A percentile compares a stretch with the other conserved stretches of the same genome.
These are phyloP conservation scores for Oemleria cerasiformis DNA, from an alignment of 306 rosid species.

Conservation along the genomic window DNA sequence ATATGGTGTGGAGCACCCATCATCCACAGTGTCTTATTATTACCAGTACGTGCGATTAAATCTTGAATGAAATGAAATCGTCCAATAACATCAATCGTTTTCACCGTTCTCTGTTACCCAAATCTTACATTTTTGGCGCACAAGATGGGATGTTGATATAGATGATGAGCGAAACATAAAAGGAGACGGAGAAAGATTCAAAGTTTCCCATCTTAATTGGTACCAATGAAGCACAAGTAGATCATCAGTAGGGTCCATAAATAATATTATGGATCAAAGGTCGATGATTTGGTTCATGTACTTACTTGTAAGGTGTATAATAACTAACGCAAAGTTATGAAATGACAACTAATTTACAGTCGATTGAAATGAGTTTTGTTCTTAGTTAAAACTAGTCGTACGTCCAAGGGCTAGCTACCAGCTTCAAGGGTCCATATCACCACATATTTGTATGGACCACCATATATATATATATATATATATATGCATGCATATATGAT, in stretches of 20 bases:
- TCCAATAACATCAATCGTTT: too few species aligned
- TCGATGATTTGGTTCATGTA: constrained; percentile 22
- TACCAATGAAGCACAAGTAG: constrained; percentile 14
- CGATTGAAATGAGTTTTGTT: background rate
- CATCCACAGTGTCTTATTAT: too few species aligned
- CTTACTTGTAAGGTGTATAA: constrained; percentile 13
- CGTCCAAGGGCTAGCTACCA: background rate
- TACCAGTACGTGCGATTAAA: too few species aligned
- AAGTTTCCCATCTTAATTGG: background rate
- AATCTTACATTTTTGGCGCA: background rate
- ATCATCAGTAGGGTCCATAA: constrained; percentile 27
- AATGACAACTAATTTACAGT: background rate
- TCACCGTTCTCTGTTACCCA: too few species aligned
- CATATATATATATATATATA: too few species aligned
- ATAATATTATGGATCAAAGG: background rate
- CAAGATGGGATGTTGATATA: background rate
- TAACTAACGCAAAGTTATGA: constrained; percentile 12
- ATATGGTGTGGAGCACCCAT: too few species aligned
- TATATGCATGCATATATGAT: too few species aligned
- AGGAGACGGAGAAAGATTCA: background rate
- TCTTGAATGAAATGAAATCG: too few species aligned
- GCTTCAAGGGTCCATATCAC: background rate
- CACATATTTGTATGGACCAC: background rate
- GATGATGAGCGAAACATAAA: background rate
- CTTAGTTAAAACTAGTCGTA: background rate